A percentile compares a stretch with the other conserved stretches of the same genome.
Evolutionary conservation across 306 rosid genomes (phyloP).

Genomic region (Lablab purpureus): DNA sequence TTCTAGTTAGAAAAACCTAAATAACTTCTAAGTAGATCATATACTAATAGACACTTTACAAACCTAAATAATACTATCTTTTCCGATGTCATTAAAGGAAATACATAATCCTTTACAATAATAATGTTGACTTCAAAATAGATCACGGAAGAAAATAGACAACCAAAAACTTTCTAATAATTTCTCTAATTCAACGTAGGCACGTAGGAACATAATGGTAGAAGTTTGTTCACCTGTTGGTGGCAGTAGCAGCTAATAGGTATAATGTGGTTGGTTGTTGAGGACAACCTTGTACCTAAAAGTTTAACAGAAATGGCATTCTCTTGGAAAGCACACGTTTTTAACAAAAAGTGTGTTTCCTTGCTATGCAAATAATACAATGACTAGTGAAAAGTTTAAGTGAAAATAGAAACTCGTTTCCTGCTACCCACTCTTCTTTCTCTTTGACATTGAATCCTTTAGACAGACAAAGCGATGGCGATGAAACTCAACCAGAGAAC

Average conservation of each 20-base stretch:
- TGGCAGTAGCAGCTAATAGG: not conserved
- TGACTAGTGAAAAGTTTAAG: not conserved
- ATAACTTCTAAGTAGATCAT: too few relatives aligned
- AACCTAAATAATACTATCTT: too few relatives aligned
- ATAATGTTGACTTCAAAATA: too few relatives aligned
- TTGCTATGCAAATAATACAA: not conserved
- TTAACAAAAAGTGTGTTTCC: not conserved
- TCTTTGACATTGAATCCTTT: slow-evolving; percentile 47
- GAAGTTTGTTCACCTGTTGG: not conserved
- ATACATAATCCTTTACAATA: too few relatives aligned
- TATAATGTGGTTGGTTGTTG: not conserved
- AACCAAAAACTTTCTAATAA: not conserved
- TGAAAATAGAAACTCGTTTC: not conserved
- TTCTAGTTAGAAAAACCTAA: too few relatives aligned
- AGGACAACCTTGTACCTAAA: slow-evolving; percentile 8
- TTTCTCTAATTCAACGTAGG: not conserved
- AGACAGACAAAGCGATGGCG: slow-evolving; percentile 61
- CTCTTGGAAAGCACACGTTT: not conserved
- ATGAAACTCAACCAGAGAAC: slow-evolving; percentile 71
- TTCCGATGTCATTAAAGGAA: too few relatives aligned
- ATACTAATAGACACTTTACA: too few relatives aligned
- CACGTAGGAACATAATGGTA: not conserved
- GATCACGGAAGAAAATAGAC: too few relatives aligned
- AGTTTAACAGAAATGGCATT: not conserved
- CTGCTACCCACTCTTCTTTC: slow-evolving; percentile 7